Conservation (phyloP, 2,329 filamentous ascomycete species). For the Rasamsonia emersonii region DNA sequence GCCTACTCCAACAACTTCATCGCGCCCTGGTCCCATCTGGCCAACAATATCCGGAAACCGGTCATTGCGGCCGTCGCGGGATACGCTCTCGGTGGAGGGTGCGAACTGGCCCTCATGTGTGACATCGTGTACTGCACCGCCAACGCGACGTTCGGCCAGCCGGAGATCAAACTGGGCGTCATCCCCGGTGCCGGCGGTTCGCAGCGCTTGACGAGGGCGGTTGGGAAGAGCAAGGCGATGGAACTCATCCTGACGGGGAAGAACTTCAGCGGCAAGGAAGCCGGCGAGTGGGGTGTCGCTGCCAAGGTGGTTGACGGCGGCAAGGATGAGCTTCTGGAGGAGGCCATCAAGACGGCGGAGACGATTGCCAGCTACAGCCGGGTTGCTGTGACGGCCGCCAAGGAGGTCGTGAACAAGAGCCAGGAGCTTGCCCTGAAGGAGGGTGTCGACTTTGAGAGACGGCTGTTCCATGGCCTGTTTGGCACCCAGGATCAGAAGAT, state of each 20-base stretch:
- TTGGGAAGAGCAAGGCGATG: slow-evolving; percentile 83
- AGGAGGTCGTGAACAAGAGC: slow-evolving; percentile 99
- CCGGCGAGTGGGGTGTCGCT: slow-evolving; percentile 83
- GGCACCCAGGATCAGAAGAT: slow-evolving; percentile 96
- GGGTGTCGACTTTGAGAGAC: slow-evolving; percentile 88
- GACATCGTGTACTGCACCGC: slow-evolving; percentile 88
- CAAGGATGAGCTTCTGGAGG: slow-evolving; percentile 74
- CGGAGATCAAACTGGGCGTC: slow-evolving; percentile 89
- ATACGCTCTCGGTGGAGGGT: slow-evolving; percentile 88
- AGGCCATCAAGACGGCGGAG: slow-evolving; percentile 72
- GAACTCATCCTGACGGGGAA: slow-evolving; percentile 81
- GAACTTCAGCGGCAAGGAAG: slow-evolving; percentile 74
- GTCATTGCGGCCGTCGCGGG: slow-evolving; percentile 91
- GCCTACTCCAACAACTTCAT: slow-evolving; percentile 92
- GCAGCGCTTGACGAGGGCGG: slow-evolving; percentile 73
- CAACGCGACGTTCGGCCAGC: slow-evolving; percentile 85
- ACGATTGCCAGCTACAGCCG: slow-evolving; percentile 79
- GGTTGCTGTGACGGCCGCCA: slow-evolving; percentile 80
- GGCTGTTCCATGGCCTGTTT: slow-evolving; percentile 88
- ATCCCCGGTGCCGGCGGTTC: slow-evolving; percentile 88
- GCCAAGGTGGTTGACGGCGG: slow-evolving; percentile 66
- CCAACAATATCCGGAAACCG: slow-evolving; percentile 80
- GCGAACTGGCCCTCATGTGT: slow-evolving; percentile 95
- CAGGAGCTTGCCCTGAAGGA: slow-evolving; percentile 82
- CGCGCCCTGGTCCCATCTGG: slow-evolving; percentile 83